phyloP scores from a whole-genome alignment of 495 filamentous ascomycete species.

The Penicillium ochrochloron region DNA sequence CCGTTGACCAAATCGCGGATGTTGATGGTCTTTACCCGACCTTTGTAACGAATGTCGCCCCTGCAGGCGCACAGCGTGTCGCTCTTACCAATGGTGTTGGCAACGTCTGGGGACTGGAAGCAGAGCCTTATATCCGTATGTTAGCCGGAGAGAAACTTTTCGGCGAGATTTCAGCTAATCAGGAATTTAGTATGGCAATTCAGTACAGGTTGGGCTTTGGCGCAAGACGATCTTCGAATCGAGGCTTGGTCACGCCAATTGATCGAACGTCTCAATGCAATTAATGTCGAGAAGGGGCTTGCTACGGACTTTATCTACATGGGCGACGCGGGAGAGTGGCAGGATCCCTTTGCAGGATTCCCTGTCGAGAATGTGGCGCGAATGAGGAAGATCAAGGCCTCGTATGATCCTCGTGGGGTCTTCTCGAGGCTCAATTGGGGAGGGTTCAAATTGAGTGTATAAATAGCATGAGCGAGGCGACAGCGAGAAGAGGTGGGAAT shows the following conservation, averaged over 20 bases:
- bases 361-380: constrained; percentile 37
- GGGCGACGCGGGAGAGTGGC: constrained; percentile 46
- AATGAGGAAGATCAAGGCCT: constrained; percentile 37
- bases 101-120: constrained; percentile 45
- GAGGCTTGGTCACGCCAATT: constrained; percentile 35
- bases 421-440: constrained; percentile 35
- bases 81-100: constrained; percentile 36
- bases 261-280: constrained; percentile 26
- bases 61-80: constrained; percentile 21
- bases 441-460: constrained; percentile 34
- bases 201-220: constrained; percentile 34
- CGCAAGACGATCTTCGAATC: constrained; percentile 37
- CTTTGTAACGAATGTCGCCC: constrained; percentile 31
- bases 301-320: constrained; percentile 38
- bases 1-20: constrained; percentile 31
- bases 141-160: neutral
- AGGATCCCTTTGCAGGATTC: constrained; percentile 46
- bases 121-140: constrained; percentile 31
- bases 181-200: constrained; percentile 35
- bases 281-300: constrained; percentile 25
- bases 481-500: no score
- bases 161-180: neutral
- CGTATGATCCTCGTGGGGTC: constrained; percentile 40
- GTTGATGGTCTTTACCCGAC: constrained; percentile 36
- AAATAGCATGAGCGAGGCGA: no score